These are phyloP conservation scores for Ogataea allantospora DNA, from an alignment of 805 yeast species.

Conservation along the genomic window DNA sequence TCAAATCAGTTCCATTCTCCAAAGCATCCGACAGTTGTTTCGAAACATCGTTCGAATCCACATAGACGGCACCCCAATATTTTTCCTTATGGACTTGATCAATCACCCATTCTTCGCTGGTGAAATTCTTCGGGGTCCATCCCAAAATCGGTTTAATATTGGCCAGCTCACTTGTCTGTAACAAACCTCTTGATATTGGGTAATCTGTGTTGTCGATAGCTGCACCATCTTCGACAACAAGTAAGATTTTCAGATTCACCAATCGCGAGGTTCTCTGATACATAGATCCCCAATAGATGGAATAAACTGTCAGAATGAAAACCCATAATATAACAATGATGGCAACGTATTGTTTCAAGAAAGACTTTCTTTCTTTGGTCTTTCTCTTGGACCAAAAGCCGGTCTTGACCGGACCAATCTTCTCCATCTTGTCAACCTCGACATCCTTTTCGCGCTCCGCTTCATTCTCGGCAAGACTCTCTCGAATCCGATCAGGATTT, in stretches of 20 bases:
- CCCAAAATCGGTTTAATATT: conserved; percentile 28
- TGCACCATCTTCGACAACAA: conserved; percentile 37
- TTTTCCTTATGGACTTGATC: conserved; percentile 50
- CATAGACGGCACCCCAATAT: conserved; percentile 64
- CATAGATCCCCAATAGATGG: conserved; percentile 52
- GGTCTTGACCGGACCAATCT: conserved; percentile 1
- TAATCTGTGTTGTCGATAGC: conserved; percentile 25
- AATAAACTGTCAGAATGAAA: conserved; percentile 38
- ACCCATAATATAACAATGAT: conserved; percentile 32
- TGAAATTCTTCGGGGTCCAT: conserved; percentile 37
- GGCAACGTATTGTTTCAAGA: conserved; percentile 14
- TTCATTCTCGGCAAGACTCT: conserved; percentile 2
- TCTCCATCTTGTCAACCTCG: conserved; percentile 2
- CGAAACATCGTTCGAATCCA: conserved; percentile 43
- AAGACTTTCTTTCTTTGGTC: conserved; percentile 9
- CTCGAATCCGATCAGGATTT: conserved; percentile 10
- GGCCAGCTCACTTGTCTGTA: conserved; percentile 16
- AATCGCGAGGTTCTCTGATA: conserved; percentile 32
- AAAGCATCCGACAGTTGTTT: conserved; percentile 42
- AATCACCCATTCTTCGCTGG: conserved; percentile 37
- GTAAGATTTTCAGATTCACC: conserved; percentile 37
- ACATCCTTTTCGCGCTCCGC: conserved; percentile 3
- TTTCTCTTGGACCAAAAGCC: conserved; percentile 21
- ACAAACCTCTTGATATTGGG: conserved; percentile 32
- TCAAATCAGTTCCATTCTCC: conserved; percentile 31